Conservation (phyloP, 2,329 filamentous ascomycete genomes). For the Cercospora sp. region DNA sequence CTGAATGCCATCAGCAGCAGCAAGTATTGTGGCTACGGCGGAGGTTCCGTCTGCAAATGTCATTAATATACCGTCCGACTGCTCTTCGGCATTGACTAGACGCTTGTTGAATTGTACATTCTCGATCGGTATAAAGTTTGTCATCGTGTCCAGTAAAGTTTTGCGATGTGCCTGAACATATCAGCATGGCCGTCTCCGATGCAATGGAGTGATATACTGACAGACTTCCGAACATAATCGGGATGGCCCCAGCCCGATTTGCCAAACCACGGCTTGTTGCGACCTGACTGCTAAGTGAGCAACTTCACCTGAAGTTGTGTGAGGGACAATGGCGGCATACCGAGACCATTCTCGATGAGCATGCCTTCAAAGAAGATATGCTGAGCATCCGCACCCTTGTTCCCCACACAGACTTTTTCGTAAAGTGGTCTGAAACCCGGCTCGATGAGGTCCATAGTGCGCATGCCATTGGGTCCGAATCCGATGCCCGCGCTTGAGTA, state of each 20-base stretch:
- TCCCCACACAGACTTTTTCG: conserved; percentile 15
- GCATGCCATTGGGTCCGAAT: conserved; percentile 19
- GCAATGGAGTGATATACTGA: background rate
- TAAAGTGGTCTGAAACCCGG: conserved; percentile 11
- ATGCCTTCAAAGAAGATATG: conserved; percentile 21
- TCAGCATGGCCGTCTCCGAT: background rate
- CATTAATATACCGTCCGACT: conserved; percentile 21
- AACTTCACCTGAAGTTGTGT: background rate
- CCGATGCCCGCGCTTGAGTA: conserved; percentile 44
- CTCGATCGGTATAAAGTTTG: conserved; percentile 49
- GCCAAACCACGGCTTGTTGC: conserved; percentile 28
- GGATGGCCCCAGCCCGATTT: conserved; percentile 13
- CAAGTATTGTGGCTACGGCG: conserved; percentile 46
- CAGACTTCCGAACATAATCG: conserved; percentile 17
- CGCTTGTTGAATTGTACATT: conserved; percentile 35
- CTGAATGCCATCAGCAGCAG: conserved; percentile 67
- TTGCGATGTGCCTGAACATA: conserved; percentile 45
- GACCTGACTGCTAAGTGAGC: background rate
- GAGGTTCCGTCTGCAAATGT: conserved; percentile 18
- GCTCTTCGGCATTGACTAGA: conserved; percentile 30
- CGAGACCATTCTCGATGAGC: conserved; percentile 15
- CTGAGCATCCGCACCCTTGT: conserved; percentile 12
- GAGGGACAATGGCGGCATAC: background rate
- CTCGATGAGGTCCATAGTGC: conserved; percentile 17
- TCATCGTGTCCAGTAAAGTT: conserved; percentile 52